Base-by-base conservation (phyloP, 345 rosid species). In the Euphorbia lathyris region DNA sequence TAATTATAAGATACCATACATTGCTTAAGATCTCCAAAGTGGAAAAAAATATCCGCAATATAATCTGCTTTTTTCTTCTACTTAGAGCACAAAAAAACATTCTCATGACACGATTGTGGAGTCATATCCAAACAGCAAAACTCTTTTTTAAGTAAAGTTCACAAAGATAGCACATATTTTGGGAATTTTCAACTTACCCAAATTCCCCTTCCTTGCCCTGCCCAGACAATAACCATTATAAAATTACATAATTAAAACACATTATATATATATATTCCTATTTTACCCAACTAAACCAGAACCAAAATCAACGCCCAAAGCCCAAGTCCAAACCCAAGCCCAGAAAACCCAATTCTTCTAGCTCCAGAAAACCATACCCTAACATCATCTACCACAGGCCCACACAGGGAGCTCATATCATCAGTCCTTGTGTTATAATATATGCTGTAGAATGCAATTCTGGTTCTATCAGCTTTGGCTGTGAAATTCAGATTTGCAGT, bases 331-430 rank as follows among this genome's bases (percentile, higher is more conserved):
- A 7, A 34, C n/a, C n/a, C 76, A 12, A 80, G 29, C 9, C 55
- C 76, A 5, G 77, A 76, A n/a, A 70, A n/a, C 40, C 65, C 83
- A 62, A 32, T 65, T 61, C 76, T 70, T 19, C 73, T 20, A 6
- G 88, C 81, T 30, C 79, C 80, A 0, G 97, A 84, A 73, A 81
- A 86, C 97, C 97, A 90, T 13, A 95, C 97, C 69, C 87, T 77
- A 12, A 95, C 84, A 56, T 92, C 89, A n/a, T 95, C 99, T 64
- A 95, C 83, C 71, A 95, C 99, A 2, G 99, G 99, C 62, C 99
- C 99, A 13, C 99, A 95, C 25, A 95, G 72, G 2, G 99, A 95
- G 84, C 97, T 92, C 99, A 88, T 87, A 76, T 92, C 99, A 64
- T 95, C 97, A 0, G 81, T 87, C 85, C 98, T 86, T 2, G 97